Conservation (phyloP, 2,329 filamentous ascomycete genomes). For the Aotearoamyces nothofagi region DNA sequence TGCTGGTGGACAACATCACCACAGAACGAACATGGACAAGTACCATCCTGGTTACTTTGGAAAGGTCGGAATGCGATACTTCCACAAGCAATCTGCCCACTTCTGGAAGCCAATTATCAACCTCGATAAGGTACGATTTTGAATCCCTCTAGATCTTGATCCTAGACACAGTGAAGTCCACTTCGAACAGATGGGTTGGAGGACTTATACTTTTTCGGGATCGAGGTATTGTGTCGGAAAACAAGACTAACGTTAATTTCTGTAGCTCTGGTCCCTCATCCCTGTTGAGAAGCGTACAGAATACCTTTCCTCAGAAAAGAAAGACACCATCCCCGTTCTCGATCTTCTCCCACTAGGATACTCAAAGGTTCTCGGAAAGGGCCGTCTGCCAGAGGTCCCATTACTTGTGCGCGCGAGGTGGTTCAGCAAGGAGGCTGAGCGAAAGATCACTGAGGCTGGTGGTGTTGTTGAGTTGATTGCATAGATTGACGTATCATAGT, state of each 20-base stretch:
- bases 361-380: slow-evolving; percentile 98
- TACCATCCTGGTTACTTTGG: slow-evolving; percentile 99
- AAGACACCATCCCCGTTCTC: slow-evolving; percentile 90
- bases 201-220: no score
- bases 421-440: slow-evolving; percentile 91
- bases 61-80: slow-evolving; percentile 91
- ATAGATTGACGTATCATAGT: slow-evolving; percentile 31
- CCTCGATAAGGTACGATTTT: slow-evolving; percentile 72
- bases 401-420: slow-evolving; percentile 90
- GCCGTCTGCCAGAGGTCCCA: slow-evolving; percentile 82
- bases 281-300: slow-evolving; percentile 84
- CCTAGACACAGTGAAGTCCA: no score
- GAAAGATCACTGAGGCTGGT: slow-evolving; percentile 97
- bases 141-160: neutral
- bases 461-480: slow-evolving; percentile 92
- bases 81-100: slow-evolving; percentile 91
- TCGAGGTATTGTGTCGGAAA: no score
- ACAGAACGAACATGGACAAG: slow-evolving; percentile 82
- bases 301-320: slow-evolving; percentile 69
- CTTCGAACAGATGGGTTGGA: slow-evolving; percentile 1
- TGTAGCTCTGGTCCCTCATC: slow-evolving; percentile 85
- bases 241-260: no score
- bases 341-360: slow-evolving; percentile 96
- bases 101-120: slow-evolving; percentile 99
- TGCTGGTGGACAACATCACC: slow-evolving; percentile 99